Percentiles rank a stretch among this genome's conserved stretches.
Evolutionary conservation across 2,329 filamentous ascomycete species (phyloP).

Genomic region (Trichophyton equinum): DNA sequence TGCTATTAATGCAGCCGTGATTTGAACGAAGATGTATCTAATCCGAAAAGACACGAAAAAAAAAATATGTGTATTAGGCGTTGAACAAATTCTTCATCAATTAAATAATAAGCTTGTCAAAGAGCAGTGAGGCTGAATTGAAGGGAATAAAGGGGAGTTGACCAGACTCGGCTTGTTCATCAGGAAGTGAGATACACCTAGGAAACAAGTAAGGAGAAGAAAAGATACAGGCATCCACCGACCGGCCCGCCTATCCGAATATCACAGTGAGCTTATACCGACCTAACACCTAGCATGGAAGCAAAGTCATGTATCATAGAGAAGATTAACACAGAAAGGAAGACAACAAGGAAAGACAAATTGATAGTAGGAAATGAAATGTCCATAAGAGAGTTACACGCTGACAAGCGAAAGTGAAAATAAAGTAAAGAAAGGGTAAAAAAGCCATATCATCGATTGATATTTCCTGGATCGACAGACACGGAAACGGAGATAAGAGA

Average conservation of each 20-base stretch:
- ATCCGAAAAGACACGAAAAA: background rate
- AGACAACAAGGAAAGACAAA: conserved; percentile 9
- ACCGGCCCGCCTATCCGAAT: background rate
- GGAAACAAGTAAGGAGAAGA: background rate
- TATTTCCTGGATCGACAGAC: conserved; percentile 10
- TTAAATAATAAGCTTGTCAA: background rate
- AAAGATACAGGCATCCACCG: background rate
- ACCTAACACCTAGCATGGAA: conserved; percentile 1
- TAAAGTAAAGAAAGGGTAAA: conserved; percentile 12
- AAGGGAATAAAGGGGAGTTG: background rate
- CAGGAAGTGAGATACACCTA: background rate
- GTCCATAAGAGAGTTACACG: background rate
- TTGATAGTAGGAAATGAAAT: conserved; percentile 6
- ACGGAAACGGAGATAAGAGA: no score
- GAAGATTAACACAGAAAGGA: background rate
- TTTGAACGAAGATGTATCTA: background rate
- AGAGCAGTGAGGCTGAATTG: background rate
- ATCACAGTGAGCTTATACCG: background rate
- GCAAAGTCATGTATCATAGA: conserved; percentile 4
- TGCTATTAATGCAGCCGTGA: background rate
- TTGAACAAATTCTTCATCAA: background rate
- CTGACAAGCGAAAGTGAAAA: background rate
- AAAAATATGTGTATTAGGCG: background rate
- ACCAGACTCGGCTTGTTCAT: background rate
- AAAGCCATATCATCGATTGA: conserved; percentile 8